These are phyloP conservation scores for Didymella exigua DNA, from an alignment of 2,329 filamentous ascomycete genomes.

Conservation along the genomic window DNA sequence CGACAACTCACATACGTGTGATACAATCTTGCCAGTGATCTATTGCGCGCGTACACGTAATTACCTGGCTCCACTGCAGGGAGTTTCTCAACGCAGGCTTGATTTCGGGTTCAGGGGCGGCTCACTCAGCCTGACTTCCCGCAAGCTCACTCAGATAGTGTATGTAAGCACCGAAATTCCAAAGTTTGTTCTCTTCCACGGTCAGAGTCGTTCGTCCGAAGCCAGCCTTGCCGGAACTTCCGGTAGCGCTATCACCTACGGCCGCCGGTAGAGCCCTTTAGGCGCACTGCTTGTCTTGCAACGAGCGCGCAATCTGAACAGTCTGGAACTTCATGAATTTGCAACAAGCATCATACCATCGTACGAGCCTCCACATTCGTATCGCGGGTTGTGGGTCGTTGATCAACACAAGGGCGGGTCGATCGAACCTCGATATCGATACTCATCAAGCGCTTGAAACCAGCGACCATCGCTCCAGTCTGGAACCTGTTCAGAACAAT, in stretches of 20 bases:
- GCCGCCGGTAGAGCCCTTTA: conserved; percentile 6
- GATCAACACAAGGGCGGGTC: conserved; percentile 14
- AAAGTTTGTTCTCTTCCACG: neutral
- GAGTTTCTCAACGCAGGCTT: neutral
- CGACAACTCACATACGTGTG: no score
- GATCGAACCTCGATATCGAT: conserved; percentile 2
- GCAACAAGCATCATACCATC: conserved; percentile 9
- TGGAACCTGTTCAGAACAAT: neutral
- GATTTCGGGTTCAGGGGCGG: neutral
- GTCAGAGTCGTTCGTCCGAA: conserved; percentile 5
- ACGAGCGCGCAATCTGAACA: neutral
- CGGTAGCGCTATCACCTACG: conserved; percentile 5
- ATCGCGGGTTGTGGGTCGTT: conserved; percentile 8
- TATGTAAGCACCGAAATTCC: neutral
- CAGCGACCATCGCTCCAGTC: conserved; percentile 1
- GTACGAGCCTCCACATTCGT: conserved; percentile 7
- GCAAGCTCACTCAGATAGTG: neutral
- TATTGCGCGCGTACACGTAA: neutral
- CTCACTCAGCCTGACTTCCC: neutral
- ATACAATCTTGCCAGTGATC: neutral
- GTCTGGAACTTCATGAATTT: conserved; percentile 13
- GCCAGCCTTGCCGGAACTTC: conserved; percentile 4
- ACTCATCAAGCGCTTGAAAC: neutral
- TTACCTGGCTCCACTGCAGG: neutral
- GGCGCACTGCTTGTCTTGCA: conserved; percentile 1